Conservation (phyloP, 1,139 yeast species). For the Kodamaea alishanica region DNA sequence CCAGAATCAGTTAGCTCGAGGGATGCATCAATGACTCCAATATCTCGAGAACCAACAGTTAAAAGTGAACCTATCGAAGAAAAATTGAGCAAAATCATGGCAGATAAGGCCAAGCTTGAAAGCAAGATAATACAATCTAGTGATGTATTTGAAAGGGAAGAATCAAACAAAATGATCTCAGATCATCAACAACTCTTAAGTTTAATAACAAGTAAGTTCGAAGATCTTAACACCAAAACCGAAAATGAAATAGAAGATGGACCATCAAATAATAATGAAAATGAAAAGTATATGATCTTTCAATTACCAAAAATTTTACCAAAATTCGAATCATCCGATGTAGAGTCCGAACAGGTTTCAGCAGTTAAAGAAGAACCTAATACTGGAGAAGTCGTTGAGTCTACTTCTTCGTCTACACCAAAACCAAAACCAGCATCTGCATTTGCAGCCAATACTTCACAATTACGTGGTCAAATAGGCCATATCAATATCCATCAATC, state of each 20-base stretch:
- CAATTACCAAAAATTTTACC: slow-evolving; percentile 76
- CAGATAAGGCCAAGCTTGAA: slow-evolving; percentile 29
- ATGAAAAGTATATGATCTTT: slow-evolving; percentile 46
- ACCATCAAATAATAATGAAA: slow-evolving; percentile 2
- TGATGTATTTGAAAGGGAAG: slow-evolving; percentile 31
- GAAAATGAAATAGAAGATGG: slow-evolving; percentile 6
- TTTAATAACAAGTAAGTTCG: slow-evolving; percentile 25
- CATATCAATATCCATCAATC: slow-evolving; percentile 71
- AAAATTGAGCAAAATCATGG: slow-evolving; percentile 27
- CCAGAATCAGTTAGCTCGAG: slow-evolving; percentile 29
- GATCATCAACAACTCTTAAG: slow-evolving; percentile 34
- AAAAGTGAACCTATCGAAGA: slow-evolving; percentile 33
- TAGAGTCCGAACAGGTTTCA: slow-evolving; percentile 10
- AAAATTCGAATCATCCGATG: slow-evolving; percentile 13
- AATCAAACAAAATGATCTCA: slow-evolving; percentile 26
- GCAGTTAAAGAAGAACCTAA: slow-evolving; percentile 9
- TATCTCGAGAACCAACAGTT: slow-evolving; percentile 29
- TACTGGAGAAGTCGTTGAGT: slow-evolving; percentile 8
- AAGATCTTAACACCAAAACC: slow-evolving; percentile 18
- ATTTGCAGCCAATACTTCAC: slow-evolving; percentile 1
- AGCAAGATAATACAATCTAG: slow-evolving; percentile 28
- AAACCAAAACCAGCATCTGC: slow-evolving; percentile 11
- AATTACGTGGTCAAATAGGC: slow-evolving; percentile 59
- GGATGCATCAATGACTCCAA: slow-evolving; percentile 16
- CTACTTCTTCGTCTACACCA: background rate